Evolutionary conservation across 2,329 filamentous ascomycete species (phyloP).

Genomic region (Didymella keratinophila): DNA sequence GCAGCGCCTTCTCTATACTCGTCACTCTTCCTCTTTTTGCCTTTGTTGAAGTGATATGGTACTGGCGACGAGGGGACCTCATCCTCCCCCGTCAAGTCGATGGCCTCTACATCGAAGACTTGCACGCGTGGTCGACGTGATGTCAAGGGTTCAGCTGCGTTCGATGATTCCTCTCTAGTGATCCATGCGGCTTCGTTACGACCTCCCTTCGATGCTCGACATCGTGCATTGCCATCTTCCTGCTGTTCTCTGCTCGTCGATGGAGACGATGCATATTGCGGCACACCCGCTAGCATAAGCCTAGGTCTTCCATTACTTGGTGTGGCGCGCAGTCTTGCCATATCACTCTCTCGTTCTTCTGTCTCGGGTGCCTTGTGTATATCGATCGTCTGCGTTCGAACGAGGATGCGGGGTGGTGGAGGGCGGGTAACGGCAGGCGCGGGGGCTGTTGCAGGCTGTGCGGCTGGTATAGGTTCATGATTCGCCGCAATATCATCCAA

Average conservation of each 20-base stretch:
- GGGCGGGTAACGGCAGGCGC: constrained; percentile 26
- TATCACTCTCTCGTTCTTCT: constrained; percentile 35
- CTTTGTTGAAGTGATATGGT: constrained; percentile 26
- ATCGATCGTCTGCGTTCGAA: constrained; percentile 33
- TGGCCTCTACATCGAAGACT: constrained; percentile 41
- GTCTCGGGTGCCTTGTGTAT: constrained; percentile 34
- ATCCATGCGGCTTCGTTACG: constrained; percentile 8
- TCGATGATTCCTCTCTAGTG: constrained; percentile 12
- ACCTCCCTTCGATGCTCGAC: neutral
- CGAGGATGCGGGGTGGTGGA: constrained; percentile 28
- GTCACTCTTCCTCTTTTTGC: constrained; percentile 58
- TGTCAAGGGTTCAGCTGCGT: constrained; percentile 17
- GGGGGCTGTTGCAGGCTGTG: constrained; percentile 23
- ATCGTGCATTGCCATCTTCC: constrained; percentile 4
- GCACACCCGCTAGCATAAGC: constrained; percentile 41
- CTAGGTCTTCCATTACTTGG: constrained; percentile 53
- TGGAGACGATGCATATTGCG: constrained; percentile 21
- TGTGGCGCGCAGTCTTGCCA: constrained; percentile 56
- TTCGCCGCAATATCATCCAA: constrained; percentile 23
- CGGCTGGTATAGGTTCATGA: constrained; percentile 31
- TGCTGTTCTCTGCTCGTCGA: constrained; percentile 11
- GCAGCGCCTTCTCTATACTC: constrained; percentile 48
- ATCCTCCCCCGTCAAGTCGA: constrained; percentile 48
- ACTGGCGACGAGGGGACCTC: constrained; percentile 30
- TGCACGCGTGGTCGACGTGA: constrained; percentile 21